Conservation (phyloP, 2,329 filamentous ascomycete species). For the Ceratocystis smalleyi region DNA sequence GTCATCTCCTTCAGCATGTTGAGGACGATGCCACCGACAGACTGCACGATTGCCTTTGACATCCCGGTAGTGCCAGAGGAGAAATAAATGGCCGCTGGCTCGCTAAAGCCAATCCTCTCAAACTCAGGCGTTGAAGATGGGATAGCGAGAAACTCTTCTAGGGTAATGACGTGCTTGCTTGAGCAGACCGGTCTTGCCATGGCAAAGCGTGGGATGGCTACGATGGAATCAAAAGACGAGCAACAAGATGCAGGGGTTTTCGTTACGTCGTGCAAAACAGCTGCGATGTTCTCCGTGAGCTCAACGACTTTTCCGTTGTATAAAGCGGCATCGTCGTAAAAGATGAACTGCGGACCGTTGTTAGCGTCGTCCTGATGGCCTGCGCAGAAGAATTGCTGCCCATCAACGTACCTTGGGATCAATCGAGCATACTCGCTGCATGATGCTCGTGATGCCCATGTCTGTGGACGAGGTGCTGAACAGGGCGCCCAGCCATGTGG, state of each 20-base stretch:
- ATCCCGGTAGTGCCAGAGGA: constrained; percentile 68
- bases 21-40: constrained; percentile 47
- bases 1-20: constrained; percentile 41
- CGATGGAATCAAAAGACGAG: constrained; percentile 43
- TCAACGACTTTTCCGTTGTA: constrained; percentile 68
- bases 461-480: constrained; percentile 68
- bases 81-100: constrained; percentile 65
- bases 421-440: constrained; percentile 61
- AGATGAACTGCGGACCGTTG: constrained; percentile 38
- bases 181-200: constrained; percentile 41
- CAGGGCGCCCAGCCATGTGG: constrained; percentile 53
- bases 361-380: constrained; percentile 19
- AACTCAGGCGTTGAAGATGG: constrained; percentile 7
- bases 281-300: constrained; percentile 54
- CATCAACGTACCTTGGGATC: constrained; percentile 41
- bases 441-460: constrained; percentile 63
- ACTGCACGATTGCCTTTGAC: constrained; percentile 77
- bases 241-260: constrained; percentile 44
- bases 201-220: constrained; percentile 52
- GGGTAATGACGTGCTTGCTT: constrained; percentile 34
- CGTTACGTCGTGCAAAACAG: constrained; percentile 49
- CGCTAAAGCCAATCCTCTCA: constrained; percentile 47
- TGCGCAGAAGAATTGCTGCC: constrained; percentile 12
- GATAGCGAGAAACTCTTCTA: constrained; percentile 30
- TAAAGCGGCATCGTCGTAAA: constrained; percentile 64